Base-by-base conservation (phyloP, 345 rosid species). In the Aquilaria yunnanensis region DNA sequence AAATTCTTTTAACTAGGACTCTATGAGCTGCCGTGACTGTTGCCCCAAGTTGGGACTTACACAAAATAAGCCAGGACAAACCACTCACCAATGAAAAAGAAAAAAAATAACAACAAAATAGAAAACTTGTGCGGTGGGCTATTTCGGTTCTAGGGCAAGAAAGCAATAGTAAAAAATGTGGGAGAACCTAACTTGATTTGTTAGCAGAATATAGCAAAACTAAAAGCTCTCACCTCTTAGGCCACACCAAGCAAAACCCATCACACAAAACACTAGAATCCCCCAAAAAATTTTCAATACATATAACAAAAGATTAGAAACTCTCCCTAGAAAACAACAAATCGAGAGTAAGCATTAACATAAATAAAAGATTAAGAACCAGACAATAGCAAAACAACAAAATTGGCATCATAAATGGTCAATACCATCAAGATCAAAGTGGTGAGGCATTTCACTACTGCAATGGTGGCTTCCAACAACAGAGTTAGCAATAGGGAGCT, bases 381-480 rank as follows among this genome's bases (percentile, higher is more conserved):
- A 16, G 14, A 3, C 31, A 53, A 51, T 30, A 34, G 59, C 1
- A 41, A 47, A 10, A 6, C 7, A 62, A 1, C 67, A 12, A 47
- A 29, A 46, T 48, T 11, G 47, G 51, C 5, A 57, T 47, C 69
- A 32, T 32, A 12, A 30, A 13, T 14, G 33, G 34, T 13, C 34
- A 14, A 23, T 74, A 83, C 88, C 88, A 68, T 61, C 65, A 63
- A 59, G 41, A 75, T 71, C 13, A 75, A 70, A 70, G 69, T 66
- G 45, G 67, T 56, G 16, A 76, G 55, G 31, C 73, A 63, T 56
- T 76, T 76, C 11, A 72, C 47, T 14, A 74, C 81, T 51, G 60
- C 69, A 74, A 63, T 65, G 69, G 73, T 79, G 2, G 81, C 58
- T 66, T 83, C 72, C 37, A 67, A 69, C 32, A 61, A 66, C 52